These are phyloP conservation scores for Boechera retrofracta DNA, from an alignment of 345 rosid genomes.

Conservation along the genomic window DNA sequence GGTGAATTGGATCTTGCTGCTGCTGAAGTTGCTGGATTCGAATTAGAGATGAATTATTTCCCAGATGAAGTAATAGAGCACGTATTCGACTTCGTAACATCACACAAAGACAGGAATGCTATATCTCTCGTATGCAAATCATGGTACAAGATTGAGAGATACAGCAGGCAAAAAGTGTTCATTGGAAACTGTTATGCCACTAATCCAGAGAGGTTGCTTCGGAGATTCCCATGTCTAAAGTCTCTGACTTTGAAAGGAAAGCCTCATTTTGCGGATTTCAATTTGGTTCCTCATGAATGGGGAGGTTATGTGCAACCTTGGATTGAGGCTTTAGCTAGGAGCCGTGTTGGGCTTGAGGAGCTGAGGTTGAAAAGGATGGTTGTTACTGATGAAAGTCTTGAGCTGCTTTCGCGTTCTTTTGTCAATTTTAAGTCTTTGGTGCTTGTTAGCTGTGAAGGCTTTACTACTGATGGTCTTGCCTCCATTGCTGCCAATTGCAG, in stretches of 20 bases:
- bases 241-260: conserved; percentile 88
- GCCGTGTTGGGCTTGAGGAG: conserved; percentile 76
- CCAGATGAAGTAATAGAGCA: conserved; percentile 96
- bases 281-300: conserved; percentile 89
- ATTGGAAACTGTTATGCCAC: conserved; percentile 91
- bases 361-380: conserved; percentile 96
- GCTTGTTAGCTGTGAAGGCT: conserved; percentile 96
- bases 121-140: conserved; percentile 84
- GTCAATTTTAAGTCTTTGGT: conserved; percentile 82
- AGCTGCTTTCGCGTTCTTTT: conserved; percentile 74
- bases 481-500: conserved; percentile 94
- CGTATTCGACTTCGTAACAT: conserved; percentile 70
- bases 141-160: conserved; percentile 89
- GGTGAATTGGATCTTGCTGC: neutral
- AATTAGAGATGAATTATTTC: conserved; percentile 73
- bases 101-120: conserved; percentile 77
- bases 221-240: conserved; percentile 74
- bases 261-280: conserved; percentile 98
- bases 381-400: conserved; percentile 84
- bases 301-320: conserved; percentile 82
- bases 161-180: conserved; percentile 65
- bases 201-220: conserved; percentile 69
- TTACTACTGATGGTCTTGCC: conserved; percentile 88
- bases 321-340: conserved; percentile 72
- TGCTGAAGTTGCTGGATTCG: neutral